Conservation (phyloP, 2,329 filamentous ascomycete species). For the Diaporthe capsici region DNA sequence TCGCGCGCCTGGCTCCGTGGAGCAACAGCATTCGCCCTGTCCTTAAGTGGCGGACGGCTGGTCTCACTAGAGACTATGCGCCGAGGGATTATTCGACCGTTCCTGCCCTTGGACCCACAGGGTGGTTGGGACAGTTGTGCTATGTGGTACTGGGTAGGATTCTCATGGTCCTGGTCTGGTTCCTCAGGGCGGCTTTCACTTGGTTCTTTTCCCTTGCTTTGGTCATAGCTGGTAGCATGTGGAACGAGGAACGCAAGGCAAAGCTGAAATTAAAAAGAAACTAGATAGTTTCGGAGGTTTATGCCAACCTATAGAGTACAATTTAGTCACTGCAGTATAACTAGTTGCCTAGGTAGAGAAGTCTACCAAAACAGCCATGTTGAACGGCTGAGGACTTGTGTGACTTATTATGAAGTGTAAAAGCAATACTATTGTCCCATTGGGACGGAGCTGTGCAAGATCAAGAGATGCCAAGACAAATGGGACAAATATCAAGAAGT, state of each 20-base stretch:
- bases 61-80: neutral
- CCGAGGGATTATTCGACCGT: neutral
- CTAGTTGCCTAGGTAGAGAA: neutral
- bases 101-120: neutral
- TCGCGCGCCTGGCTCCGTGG: neutral
- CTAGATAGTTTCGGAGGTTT: neutral
- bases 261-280: neutral
- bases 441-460: neutral
- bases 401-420: neutral
- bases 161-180: neutral
- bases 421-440: neutral
- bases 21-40: neutral
- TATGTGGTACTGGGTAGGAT: neutral
- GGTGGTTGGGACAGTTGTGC: neutral
- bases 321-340: neutral
- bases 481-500: too few relatives aligned
- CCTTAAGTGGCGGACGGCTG: neutral
- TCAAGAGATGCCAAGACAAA: neutral
- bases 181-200: neutral
- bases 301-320: neutral
- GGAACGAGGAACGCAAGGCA: neutral
- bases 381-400: neutral
- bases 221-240: too few relatives aligned
- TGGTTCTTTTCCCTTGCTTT: neutral
- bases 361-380: neutral